Base-by-base conservation (phyloP, 1,284 basidiomycete genomes). In the Cerrena zonata region DNA sequence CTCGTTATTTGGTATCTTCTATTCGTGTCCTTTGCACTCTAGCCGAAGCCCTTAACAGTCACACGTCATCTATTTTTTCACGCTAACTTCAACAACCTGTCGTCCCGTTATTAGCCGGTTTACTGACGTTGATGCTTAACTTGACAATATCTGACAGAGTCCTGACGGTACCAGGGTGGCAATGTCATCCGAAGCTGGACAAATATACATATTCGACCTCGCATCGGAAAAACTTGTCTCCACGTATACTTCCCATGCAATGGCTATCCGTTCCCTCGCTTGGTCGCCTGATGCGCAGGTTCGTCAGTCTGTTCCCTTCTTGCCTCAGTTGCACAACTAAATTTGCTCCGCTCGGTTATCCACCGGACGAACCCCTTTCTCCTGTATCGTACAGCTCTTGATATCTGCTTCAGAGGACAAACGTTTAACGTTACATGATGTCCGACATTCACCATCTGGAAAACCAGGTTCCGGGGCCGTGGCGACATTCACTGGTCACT, bases 321-420 rank as follows among this genome's bases (percentile, higher is more conserved):
- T 4, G 11, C 22, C 41, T 18, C 30, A 5, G 25, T 21, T 2
- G 26, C 3, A 11, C n/a, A 25, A 22, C 48, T 49, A 7, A 27
- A 19, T 18, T 5, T 46, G 45, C 13, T 46, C 43, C 10, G 10
- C 19, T 37, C 26, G 11, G n/a, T 11, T 40, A 7, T 26, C 26
- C 15, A n/a, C 18, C 22, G 45, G 30, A 37, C 45, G 21, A 18
- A 40, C 40, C 48, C 49, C 38, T 24, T 22, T 48, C 47, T 42
- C 23, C 24, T 13, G 24, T 23, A 26, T 40, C 39, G 13, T 42
- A 10, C 54, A 92, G 90, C 77, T 91, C 50, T 74, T 94, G 4
- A 72, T 91, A 44, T 89, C 88, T 26, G 91, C 86, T 4, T 91
- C 90, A 1, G 91, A 94, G 65, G 91, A 94, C 66, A 88, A 90